These are phyloP conservation scores for Meyerozyma sp. DNA, from an alignment of 1,139 yeast genomes.

Conservation along the genomic window DNA sequence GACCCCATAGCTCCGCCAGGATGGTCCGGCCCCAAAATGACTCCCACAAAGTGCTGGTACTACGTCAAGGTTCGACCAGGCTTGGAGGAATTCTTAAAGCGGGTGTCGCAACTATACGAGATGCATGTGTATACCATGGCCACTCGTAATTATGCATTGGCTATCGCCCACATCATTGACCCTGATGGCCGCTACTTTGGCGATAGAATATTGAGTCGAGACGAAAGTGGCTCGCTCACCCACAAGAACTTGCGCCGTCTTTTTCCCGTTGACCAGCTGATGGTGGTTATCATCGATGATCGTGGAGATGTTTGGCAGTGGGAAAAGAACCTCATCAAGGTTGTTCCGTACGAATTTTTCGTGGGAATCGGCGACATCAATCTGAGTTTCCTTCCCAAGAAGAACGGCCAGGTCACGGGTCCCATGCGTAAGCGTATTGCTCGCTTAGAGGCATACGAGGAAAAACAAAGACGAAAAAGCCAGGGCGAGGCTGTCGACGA, in stretches of 20 bases:
- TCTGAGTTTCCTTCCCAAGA: slow-evolving; percentile 84
- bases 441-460: slow-evolving; percentile 32
- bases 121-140: slow-evolving; percentile 98
- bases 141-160: slow-evolving; percentile 88
- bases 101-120: slow-evolving; percentile 65
- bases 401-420: slow-evolving; percentile 63
- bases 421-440: slow-evolving; percentile 61
- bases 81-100: slow-evolving; percentile 60
- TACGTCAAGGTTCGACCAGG: slow-evolving; percentile 94
- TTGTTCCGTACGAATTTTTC: slow-evolving; percentile 91
- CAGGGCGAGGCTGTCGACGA: slow-evolving; percentile 9
- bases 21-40: slow-evolving; percentile 52
- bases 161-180: slow-evolving; percentile 86
- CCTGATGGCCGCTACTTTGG: slow-evolving; percentile 86
- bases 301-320: slow-evolving; percentile 99
- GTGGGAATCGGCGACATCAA: slow-evolving; percentile 98
- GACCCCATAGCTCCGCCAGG: slow-evolving; percentile 58
- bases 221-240: slow-evolving; percentile 89
- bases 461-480: slow-evolving; percentile 13
- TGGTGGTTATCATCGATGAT: slow-evolving; percentile 96
- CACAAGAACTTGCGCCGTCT: slow-evolving; percentile 84
- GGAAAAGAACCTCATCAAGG: slow-evolving; percentile 87
- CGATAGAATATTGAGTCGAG: slow-evolving; percentile 85
- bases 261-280: slow-evolving; percentile 92
- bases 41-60: slow-evolving; percentile 69